Base-by-base conservation (phyloP, 352 stramenopile species). In the Globisporangium uncinulatum region DNA sequence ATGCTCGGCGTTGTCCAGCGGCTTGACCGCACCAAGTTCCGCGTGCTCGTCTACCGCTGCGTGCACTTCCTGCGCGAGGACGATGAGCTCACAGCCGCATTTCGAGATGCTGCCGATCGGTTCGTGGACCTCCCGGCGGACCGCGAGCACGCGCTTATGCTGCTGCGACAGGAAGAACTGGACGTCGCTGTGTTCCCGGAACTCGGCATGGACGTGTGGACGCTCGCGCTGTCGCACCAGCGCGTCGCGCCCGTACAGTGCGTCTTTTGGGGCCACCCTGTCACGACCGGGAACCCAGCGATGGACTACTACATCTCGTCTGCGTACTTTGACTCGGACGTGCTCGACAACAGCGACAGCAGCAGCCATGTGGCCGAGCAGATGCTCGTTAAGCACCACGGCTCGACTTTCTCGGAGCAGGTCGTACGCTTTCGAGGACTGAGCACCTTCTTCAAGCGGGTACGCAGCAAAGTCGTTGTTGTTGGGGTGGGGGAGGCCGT, bases 291-390 rank as follows among this genome's bases (percentile, higher is more conserved):
- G 10, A 78, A 86, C 54, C 63, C 71, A 2, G 56, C 69, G 2
- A 90, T 96, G 39, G 88, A 96, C 62, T 95, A 93, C 51, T 95
- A 93, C 53, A 71, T 96, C 44, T 79, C 71, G 1, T 88, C 78
- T 4, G 63, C 73, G 61, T 76, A 76, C 50, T 87, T 81, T 59
- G 57, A 74, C 8, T 71, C 66, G 0, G 62, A 71, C 31, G 61
- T 64, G 34, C 10, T 58, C 31, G 41, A 36, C 11, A 20, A 36
- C 52, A 13, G 39, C 8, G 39, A 17, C n/a, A 44, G 15, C 8
- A 21, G 17, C 15, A 24, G 11, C 41, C 5, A 46, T 17, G 5
- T 21, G 41, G 6, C 17, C 39, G 11, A 24, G 17, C 15, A 21
- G 60, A 42, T 29, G 63, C 41, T 13, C n/a, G 15, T 31, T 3